phyloP scores from a whole-genome alignment of 1,284 basidiomycete species.

The Malassezia pachydermatis region DNA sequence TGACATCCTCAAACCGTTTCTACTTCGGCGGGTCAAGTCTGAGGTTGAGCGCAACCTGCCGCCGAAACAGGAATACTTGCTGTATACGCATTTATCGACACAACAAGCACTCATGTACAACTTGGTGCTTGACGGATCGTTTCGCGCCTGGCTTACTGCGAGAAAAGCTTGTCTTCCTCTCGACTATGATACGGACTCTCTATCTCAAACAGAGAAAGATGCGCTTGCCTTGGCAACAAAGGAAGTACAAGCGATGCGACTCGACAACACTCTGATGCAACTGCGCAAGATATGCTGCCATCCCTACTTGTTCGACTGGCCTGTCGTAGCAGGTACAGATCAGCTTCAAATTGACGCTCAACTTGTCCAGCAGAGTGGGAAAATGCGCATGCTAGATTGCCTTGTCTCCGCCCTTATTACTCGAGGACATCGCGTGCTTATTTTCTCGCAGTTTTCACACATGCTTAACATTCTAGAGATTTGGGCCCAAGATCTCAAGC shows the following conservation, averaged over 20 bases:
- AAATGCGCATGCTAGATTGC: slow-evolving; percentile 90
- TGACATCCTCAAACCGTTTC: slow-evolving; percentile 43
- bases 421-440: slow-evolving; percentile 73
- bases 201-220: not conserved
- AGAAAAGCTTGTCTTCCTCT: too few relatives aligned
- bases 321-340: slow-evolving; percentile 58
- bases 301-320: slow-evolving; percentile 86
- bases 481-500: slow-evolving; percentile 55
- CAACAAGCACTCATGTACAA: slow-evolving; percentile 76
- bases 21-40: slow-evolving; percentile 37
- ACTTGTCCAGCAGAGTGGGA: slow-evolving; percentile 75
- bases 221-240: not conserved
- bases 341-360: slow-evolving; percentile 53
- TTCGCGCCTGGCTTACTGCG: slow-evolving; percentile 37
- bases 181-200: not conserved
- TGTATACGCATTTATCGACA: slow-evolving; percentile 77
- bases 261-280: slow-evolving; percentile 91
- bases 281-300: slow-evolving; percentile 67
- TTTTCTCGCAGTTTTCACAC: slow-evolving; percentile 72
- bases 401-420: slow-evolving; percentile 74
- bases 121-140: slow-evolving; percentile 47
- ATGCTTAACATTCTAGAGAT: slow-evolving; percentile 84
- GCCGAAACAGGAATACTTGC: slow-evolving; percentile 55
- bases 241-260: slow-evolving; percentile 56
- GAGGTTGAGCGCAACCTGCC: slow-evolving; percentile 41